These are phyloP conservation scores for Pseudopyricularia javanii DNA, from an alignment of 2,329 filamentous ascomycete genomes.

Conservation along the genomic window DNA sequence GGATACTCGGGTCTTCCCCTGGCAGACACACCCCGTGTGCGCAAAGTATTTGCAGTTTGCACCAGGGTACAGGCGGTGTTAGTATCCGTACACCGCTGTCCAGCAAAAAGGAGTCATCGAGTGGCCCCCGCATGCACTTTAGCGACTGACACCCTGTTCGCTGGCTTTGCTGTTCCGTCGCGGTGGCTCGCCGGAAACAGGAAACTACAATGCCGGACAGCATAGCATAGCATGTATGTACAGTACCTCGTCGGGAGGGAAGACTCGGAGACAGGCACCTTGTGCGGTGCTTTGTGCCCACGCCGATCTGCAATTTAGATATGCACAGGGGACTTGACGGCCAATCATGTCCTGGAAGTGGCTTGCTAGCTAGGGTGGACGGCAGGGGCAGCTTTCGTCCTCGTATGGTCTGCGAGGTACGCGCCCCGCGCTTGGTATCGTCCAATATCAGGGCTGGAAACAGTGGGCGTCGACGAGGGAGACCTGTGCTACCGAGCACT, in stretches of 20 bases:
- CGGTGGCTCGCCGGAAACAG: neutral
- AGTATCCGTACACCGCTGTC: neutral
- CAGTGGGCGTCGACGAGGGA: neutral
- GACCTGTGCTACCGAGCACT: constrained; percentile 1
- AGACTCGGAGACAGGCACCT: neutral
- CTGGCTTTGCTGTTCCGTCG: neutral
- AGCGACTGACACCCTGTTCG: neutral
- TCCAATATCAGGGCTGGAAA: neutral
- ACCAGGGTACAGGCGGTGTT: neutral
- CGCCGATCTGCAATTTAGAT: neutral
- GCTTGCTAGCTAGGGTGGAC: neutral
- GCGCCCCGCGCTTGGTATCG: neutral
- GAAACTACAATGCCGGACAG: too few species aligned
- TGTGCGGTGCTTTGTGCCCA: neutral
- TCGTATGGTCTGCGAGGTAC: neutral
- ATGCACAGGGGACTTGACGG: neutral
- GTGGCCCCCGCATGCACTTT: neutral
- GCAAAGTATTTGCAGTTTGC: neutral
- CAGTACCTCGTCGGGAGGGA: too few species aligned
- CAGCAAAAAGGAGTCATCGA: neutral
- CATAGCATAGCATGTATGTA: too few species aligned
- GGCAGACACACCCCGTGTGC: neutral
- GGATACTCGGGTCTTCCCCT: neutral
- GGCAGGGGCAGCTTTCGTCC: neutral
- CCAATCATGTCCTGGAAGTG: neutral